phyloP scores from a whole-genome alignment of 345 rosid species.

The Eutrema heterophyllum region DNA sequence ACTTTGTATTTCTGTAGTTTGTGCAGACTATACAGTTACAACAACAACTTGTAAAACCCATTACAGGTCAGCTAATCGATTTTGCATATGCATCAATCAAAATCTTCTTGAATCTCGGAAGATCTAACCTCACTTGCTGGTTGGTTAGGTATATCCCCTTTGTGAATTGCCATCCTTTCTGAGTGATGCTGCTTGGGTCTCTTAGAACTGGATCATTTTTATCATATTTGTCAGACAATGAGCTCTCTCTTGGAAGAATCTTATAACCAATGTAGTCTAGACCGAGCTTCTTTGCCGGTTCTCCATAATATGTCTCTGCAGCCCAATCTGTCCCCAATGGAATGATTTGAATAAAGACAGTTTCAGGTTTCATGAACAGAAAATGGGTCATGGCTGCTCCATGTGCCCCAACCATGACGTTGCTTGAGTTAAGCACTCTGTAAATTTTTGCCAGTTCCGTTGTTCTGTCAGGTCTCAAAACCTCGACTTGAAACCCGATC shows the following conservation, averaged over 20 bases:
- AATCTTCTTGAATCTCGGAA: slow-evolving; percentile 51
- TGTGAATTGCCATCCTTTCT: slow-evolving; percentile 78
- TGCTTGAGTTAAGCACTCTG: slow-evolving; percentile 56
- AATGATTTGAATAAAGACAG: slow-evolving; percentile 63
- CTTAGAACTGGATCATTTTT: slow-evolving; percentile 53
- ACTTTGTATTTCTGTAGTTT: slow-evolving; percentile 3
- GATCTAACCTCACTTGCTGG: slow-evolving; percentile 56
- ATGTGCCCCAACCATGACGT: slow-evolving; percentile 77
- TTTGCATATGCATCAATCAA: slow-evolving; percentile 45
- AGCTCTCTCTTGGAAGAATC: slow-evolving; percentile 65
- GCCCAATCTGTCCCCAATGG: slow-evolving; percentile 90
- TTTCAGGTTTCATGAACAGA: slow-evolving; percentile 66
- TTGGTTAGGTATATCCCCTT: slow-evolving; percentile 59
- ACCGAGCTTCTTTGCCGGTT: slow-evolving; percentile 72
- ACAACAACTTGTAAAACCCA: background rate
- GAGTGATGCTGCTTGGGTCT: slow-evolving; percentile 52
- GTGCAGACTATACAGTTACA: slow-evolving; percentile 18
- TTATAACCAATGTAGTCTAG: slow-evolving; percentile 57
- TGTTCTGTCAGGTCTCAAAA: slow-evolving; percentile 51
- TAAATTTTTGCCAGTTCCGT: slow-evolving; percentile 73
- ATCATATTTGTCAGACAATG: slow-evolving; percentile 54
- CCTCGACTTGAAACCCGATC: slow-evolving; percentile 58
- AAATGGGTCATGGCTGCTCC: slow-evolving; percentile 96
- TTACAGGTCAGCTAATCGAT: slow-evolving; percentile 24
- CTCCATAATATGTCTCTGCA: slow-evolving; percentile 73